Evolutionary conservation across 345 rosid genomes (phyloP), one percentile per base, ranked within the genome.

Genomic region (Brassica incana): DNA sequence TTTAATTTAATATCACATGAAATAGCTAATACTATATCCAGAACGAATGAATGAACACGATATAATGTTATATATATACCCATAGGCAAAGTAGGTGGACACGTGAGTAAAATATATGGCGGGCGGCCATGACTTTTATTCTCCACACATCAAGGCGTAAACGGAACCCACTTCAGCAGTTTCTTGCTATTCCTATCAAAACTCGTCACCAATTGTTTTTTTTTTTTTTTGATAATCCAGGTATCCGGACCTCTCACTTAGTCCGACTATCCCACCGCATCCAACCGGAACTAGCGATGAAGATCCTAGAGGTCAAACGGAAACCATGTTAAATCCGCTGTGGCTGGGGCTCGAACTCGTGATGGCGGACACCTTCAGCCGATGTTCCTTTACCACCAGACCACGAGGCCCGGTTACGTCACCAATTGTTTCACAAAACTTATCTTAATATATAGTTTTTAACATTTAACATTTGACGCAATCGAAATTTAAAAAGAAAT

Each of bases 51-150:
- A 60, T 69, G 35, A 60, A 60, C 11, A 67, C 8, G 5, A 9
- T 43, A 45, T 50, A 67, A 73, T 25, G 33, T n/a, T 33, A 33
- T 33, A 65, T n/a, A 25, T 27, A 38, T 6, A 35, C 23, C 23
- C 18, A 15, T 25, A 30, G 18, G 74, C 5, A 48, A 74, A 38
- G 79, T 80, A 69, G 83, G 79, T 80, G 50, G 40, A 50, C 83
- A 75, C 83, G 83, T 80, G 79, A 69, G 71, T 75, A 71, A 80
- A 80, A 74, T 69, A 10, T 69, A 10, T 64, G 83, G 79, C 83
- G 23, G 23, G 23, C 60, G 76, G 79, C 76, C 72, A 38, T 63
- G 50, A 67, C 75, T 45, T 32, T 2, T 25, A 27, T 61, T 12
- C 56, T 59, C 36, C 62, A 58, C 67, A 56, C 23, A 66, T 71